phyloP scores from a whole-genome alignment of 768 basidiomycete genomes.

The Podaxis mareebaensis region DNA sequence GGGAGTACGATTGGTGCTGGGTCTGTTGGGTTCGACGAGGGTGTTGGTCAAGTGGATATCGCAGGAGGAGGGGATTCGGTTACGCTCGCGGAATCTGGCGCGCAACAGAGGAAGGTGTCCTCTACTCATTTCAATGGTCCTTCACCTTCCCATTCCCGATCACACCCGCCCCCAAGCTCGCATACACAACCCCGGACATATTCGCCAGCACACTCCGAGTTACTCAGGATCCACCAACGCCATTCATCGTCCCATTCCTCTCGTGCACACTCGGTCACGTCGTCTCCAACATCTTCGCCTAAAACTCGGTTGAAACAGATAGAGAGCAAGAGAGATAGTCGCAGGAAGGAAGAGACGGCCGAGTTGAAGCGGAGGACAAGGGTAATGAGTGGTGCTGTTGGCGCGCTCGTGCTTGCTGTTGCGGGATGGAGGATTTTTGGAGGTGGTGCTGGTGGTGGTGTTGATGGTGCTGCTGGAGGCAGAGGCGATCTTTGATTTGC shows the following conservation, averaged over 20 bases:
- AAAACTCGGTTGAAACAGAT: not conserved
- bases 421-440: constrained; percentile 36
- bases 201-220: not conserved
- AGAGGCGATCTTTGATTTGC: not conserved
- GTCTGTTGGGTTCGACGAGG: not conserved
- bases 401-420: constrained; percentile 32
- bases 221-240: not conserved
- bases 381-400: constrained; percentile 19
- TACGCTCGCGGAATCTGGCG: not conserved
- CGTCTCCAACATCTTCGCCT: not conserved
- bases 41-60: not conserved
- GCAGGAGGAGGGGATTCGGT: not conserved
- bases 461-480: constrained; percentile 9
- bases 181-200: not conserved
- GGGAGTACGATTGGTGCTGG: constrained; percentile 2
- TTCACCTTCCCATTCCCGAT: not conserved
- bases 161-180: too few relatives aligned
- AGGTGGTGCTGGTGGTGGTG: constrained; percentile 36
- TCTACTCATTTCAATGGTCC: not conserved
- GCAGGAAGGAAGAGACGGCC: constrained; percentile 34
- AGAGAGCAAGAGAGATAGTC: not conserved
- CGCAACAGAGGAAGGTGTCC: not conserved
- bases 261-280: not conserved
- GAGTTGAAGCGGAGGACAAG: constrained; percentile 30
- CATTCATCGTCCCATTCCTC: not conserved